Conservation (phyloP, 1,284 basidiomycete species). For the Xanthoconium separans region DNA sequence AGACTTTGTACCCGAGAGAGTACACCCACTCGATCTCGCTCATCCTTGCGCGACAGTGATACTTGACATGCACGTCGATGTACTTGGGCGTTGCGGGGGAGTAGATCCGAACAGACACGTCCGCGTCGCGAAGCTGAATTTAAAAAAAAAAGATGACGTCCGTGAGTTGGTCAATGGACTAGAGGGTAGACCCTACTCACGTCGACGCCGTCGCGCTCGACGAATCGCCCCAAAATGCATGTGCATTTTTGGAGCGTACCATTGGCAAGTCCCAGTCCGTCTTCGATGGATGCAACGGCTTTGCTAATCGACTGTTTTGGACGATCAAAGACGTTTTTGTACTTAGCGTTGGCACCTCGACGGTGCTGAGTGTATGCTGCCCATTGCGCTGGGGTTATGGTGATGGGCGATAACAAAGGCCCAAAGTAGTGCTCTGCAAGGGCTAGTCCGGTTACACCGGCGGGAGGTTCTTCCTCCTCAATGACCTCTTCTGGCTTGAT, state of each 20-base stretch:
- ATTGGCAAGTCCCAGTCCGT: not conserved
- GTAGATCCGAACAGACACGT: conserved; percentile 8
- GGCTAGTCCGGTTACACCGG: conserved; percentile 4
- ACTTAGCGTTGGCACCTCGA: not conserved
- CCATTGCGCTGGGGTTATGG: conserved; percentile 6
- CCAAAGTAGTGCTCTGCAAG: conserved; percentile 13
- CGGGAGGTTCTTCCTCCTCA: no score
- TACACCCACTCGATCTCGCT: conserved; percentile 11
- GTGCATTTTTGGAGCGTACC: conserved; percentile 12
- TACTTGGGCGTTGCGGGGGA: conserved; percentile 10
- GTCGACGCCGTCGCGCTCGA: not conserved
- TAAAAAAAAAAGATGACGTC: not conserved
- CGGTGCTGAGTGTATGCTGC: conserved; percentile 7
- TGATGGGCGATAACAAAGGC: conserved; percentile 5
- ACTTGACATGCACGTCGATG: conserved; percentile 18
- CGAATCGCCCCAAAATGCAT: not conserved
- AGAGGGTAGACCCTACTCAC: not conserved
- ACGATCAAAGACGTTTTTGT: not conserved
- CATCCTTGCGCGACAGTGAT: conserved; percentile 4
- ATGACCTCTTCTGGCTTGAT: no score
- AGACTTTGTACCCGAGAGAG: conserved; percentile 14
- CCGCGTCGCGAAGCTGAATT: conserved; percentile 15
- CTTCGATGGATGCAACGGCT: conserved; percentile 7
- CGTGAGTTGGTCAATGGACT: not conserved
- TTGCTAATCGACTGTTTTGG: not conserved